Conservation (phyloP, 2,329 filamentous ascomycete species). For the Alternaria sp. region DNA sequence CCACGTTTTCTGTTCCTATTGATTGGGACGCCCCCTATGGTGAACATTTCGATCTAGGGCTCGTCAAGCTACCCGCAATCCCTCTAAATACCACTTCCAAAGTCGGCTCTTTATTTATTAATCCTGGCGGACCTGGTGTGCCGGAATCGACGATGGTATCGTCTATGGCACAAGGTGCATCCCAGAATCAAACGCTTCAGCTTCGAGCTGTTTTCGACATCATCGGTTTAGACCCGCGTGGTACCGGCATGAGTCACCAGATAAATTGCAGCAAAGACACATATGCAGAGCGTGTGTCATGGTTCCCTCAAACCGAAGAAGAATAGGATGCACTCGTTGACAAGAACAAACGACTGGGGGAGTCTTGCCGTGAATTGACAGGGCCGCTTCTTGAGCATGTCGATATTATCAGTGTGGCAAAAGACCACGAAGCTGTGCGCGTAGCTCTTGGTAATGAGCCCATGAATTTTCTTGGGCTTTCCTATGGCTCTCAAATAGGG, state of each 20-base stretch:
- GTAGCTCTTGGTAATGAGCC: slow-evolving; percentile 47
- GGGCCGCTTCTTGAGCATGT: slow-evolving; percentile 55
- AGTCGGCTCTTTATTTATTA: slow-evolving; percentile 54
- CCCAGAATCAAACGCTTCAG: slow-evolving; percentile 3
- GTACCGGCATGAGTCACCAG: slow-evolving; percentile 54
- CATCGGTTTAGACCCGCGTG: slow-evolving; percentile 57
- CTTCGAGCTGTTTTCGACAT: slow-evolving; percentile 52
- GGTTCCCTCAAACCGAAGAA: slow-evolving; percentile 51
- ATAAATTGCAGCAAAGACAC: slow-evolving; percentile 52
- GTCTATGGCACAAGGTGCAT: slow-evolving; percentile 6
- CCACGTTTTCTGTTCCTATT: slow-evolving; percentile 39
- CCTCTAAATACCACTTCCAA: slow-evolving; percentile 24
- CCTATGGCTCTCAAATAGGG: slow-evolving; percentile 58
- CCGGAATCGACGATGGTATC: slow-evolving; percentile 39
- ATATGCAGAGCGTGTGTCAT: slow-evolving; percentile 50
- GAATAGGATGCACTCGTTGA: slow-evolving; percentile 51
- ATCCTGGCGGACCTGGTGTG: slow-evolving; percentile 55
- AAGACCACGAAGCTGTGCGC: slow-evolving; percentile 50
- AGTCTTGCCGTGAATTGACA: slow-evolving; percentile 53
- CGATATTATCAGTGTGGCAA: slow-evolving; percentile 50
- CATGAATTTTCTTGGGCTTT: slow-evolving; percentile 55
- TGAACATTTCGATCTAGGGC: slow-evolving; percentile 38
- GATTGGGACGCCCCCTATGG: slow-evolving; percentile 44
- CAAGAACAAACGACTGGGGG: slow-evolving; percentile 52
- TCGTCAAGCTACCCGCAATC: slow-evolving; percentile 31